Base-by-base conservation (phyloP, 169 alveolate species). In the Besnoitia besnoiti region DNA sequence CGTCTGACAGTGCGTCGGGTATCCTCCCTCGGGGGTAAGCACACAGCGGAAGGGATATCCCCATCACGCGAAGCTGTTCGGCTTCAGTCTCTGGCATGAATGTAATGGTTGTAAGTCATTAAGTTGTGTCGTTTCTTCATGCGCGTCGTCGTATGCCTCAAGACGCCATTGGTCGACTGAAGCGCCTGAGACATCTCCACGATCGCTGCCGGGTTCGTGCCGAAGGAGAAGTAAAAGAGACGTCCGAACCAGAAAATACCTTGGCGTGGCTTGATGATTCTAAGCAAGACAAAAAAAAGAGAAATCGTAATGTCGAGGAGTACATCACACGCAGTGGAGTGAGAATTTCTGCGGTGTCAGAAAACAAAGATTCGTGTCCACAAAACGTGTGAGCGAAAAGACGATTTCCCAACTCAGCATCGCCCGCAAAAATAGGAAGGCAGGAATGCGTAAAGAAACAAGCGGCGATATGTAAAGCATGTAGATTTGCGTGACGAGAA, bases 91-190 rank as follows among this genome's bases (percentile, higher is more conserved):
- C 40, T 50, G 3, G 67, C 46, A 35, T 51, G 90, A 10, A n/a
- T 50, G 79, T 50, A 51, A 39, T 44, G 61, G 51, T 85, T 85
- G 51, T 85, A 85, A 0, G 90, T 85, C 46, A 85, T 19, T 37
- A 85, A 55, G 55, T 85, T 85, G 47, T 61, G 55, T 33, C 80
- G 77, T 4, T 85, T 42, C 35, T 61, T 55, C 51, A 85, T 55
- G 75, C 50, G 47, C 76, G 27, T 37, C 33, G 90, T 85, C 79
- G 90, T 40, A 37, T 85, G 90, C 37, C 90, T 61, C 8, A 85
- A 35, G 51, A 85, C 90, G 14, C 90, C 90, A n/a, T 61, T 61
- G 40, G 90, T 85, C 16, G 90, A 55, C 90, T 85, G 80, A 61
- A 82, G 89, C 59, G 59, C 33, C 61, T 42, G 89, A 42, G 59